Evolutionary conservation across 1,284 basidiomycete genomes (phyloP).

Genomic region (Boletus sp.): DNA sequence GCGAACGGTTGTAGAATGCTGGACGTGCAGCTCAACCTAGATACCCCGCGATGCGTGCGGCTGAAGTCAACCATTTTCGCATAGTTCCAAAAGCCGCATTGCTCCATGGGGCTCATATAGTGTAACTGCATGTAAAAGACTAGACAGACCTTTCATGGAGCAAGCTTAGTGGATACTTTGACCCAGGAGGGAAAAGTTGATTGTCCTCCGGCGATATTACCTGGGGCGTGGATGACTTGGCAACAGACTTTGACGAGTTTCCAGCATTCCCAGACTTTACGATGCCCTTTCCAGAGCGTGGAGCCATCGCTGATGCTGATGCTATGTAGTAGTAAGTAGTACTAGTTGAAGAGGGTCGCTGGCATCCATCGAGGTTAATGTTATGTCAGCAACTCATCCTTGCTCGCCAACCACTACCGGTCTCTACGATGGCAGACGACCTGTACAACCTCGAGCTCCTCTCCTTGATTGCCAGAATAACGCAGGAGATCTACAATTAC

Average conservation of each 20-base stretch:
- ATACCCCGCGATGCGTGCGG: slow-evolving; percentile 1
- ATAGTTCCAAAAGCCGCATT: neutral
- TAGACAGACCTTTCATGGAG: slow-evolving; percentile 65
- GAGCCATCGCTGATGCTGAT: slow-evolving; percentile 68
- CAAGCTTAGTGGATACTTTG: slow-evolving; percentile 73
- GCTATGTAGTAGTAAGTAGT: too few species aligned
- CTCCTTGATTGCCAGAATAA: slow-evolving; percentile 84
- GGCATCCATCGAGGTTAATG: too few species aligned
- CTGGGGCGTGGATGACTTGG: slow-evolving; percentile 21
- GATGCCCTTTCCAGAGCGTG: slow-evolving; percentile 57
- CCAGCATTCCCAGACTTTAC: slow-evolving; percentile 85
- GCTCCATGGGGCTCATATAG: slow-evolving; percentile 2
- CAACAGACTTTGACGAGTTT: slow-evolving; percentile 64
- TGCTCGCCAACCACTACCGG: slow-evolving; percentile 3
- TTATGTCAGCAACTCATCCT: slow-evolving; percentile 21
- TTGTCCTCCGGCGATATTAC: slow-evolving; percentile 30
- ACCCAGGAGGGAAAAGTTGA: slow-evolving; percentile 75
- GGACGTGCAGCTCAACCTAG: slow-evolving; percentile 2
- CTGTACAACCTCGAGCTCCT: slow-evolving; percentile 88
- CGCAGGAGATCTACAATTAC: slow-evolving; percentile 88
- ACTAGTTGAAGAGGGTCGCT: too few species aligned
- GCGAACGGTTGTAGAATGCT: neutral
- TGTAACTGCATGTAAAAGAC: neutral
- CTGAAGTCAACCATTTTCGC: neutral
- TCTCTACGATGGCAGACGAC: slow-evolving; percentile 63